Evolutionary conservation across 2,329 filamentous ascomycete genomes (phyloP).

Genomic region (Aspergillus bombycis): DNA sequence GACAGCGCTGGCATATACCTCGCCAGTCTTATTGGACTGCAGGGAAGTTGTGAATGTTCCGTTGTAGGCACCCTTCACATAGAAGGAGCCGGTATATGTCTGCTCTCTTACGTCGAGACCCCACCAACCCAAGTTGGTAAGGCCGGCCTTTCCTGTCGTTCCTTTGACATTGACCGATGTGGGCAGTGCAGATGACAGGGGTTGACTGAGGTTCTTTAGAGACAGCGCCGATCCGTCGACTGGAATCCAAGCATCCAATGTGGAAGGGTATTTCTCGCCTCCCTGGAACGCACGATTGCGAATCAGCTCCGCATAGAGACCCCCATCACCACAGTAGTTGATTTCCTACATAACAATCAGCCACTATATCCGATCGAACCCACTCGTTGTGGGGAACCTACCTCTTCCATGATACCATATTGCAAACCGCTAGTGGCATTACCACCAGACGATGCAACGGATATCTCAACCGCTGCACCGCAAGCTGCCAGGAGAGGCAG

Average conservation of each 20-base stretch:
- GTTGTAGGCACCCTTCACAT: conserved; percentile 44
- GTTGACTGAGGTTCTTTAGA: conserved; percentile 43
- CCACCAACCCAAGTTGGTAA: conserved; percentile 56
- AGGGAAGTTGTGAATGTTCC: conserved; percentile 41
- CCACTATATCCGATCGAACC: background rate
- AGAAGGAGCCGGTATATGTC: conserved; percentile 56
- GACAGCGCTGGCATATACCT: conserved; percentile 33
- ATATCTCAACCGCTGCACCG: conserved; percentile 29
- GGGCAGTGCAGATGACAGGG: conserved; percentile 50
- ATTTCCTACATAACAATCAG: conserved; percentile 27
- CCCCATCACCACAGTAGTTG: conserved; percentile 37
- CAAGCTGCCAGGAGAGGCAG: conserved; percentile 30
- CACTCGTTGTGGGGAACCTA: conserved; percentile 7
- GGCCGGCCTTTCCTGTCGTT: conserved; percentile 47
- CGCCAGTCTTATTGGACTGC: conserved; percentile 45
- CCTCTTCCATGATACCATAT: conserved; percentile 38
- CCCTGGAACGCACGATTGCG: conserved; percentile 42
- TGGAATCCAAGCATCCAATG: conserved; percentile 34
- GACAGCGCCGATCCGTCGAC: conserved; percentile 32
- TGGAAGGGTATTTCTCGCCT: conserved; percentile 31
- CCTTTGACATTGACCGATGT: conserved; percentile 48
- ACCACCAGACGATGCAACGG: conserved; percentile 33
- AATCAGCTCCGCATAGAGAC: conserved; percentile 40
- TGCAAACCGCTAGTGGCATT: conserved; percentile 31
- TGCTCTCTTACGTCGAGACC: conserved; percentile 54